A percentile compares a stretch with the other conserved stretches of the same genome.
These are phyloP conservation scores for Colletotrichum aenigma DNA, from an alignment of 2,329 filamentous ascomycete species.

Conservation along the genomic window DNA sequence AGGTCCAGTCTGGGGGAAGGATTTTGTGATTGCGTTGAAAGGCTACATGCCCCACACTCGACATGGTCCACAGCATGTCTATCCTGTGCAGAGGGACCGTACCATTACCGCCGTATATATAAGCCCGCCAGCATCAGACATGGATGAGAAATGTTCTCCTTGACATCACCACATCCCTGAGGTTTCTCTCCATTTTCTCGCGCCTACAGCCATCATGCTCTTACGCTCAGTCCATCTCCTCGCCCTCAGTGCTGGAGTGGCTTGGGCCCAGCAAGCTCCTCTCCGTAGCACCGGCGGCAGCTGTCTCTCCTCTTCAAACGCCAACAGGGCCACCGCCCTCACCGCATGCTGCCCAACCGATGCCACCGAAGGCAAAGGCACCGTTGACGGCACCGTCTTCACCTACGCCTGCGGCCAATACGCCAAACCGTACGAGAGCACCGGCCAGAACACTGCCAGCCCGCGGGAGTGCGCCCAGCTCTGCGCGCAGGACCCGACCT, in stretches of 20 bases:
- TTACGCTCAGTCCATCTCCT: neutral
- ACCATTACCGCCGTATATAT: no score
- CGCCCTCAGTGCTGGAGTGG: accelerated
- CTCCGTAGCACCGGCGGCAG: neutral
- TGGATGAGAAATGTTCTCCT: no score
- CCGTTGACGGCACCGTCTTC: neutral
- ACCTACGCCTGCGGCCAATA: neutral
- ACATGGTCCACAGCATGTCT: no score
- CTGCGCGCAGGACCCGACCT: neutral
- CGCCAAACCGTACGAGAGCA: neutral
- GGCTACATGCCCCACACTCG: accelerated
- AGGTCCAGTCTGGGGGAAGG: accelerated
- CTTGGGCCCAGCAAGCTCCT: neutral
- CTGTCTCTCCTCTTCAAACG: neutral
- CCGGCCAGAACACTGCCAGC: accelerated
- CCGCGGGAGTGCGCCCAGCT: neutral
- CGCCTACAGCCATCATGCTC: neutral
- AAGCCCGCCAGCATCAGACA: no score
- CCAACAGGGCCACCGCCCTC: neutral
- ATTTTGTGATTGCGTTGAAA: no score
- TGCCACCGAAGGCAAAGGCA: neutral
- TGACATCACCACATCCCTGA: accelerated
- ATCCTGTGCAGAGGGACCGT: no score
- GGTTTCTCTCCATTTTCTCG: accelerated
- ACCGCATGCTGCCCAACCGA: neutral